Evolutionary conservation across 768 basidiomycete genomes (phyloP).

Genomic region (Lyophyllum atratum): DNA sequence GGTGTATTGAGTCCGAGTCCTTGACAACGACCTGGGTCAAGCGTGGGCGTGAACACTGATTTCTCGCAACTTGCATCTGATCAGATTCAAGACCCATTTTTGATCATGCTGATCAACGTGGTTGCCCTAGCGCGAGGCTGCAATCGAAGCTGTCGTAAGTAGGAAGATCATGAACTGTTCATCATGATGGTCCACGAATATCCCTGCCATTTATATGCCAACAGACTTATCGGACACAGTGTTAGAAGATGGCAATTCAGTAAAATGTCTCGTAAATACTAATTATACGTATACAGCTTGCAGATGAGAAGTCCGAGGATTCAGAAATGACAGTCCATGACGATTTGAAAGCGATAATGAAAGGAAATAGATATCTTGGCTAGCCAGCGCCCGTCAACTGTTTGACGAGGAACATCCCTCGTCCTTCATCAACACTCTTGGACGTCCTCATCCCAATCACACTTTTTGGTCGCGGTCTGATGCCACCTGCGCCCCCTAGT

Average conservation of each 20-base stretch:
- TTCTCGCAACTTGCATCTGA: not conserved
- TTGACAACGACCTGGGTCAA: constrained; percentile 13
- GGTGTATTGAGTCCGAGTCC: not conserved
- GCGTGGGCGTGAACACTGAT: no score
- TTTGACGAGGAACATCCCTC: constrained; percentile 74
- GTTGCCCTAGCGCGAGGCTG: not conserved
- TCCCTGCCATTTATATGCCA: not conserved
- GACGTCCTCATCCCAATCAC: constrained; percentile 68
- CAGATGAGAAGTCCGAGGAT: not conserved
- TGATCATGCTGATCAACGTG: not conserved
- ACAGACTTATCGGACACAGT: not conserved
- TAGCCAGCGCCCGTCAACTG: constrained; percentile 68
- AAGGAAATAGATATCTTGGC: no score
- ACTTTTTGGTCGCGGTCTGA: constrained; percentile 72
- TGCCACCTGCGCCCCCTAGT: constrained; percentile 36
- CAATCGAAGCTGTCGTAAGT: constrained; percentile 11
- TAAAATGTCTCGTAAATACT: not conserved
- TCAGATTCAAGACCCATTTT: not conserved
- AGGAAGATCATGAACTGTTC: not conserved
- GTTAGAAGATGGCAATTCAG: not conserved
- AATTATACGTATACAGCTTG: not conserved
- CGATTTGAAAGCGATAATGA: no score
- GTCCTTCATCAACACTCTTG: constrained; percentile 67
- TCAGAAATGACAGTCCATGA: not conserved
- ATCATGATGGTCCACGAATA: not conserved